Percentiles rank a stretch among this genome's conserved stretches.
phyloP scores from a whole-genome alignment of 768 basidiomycete genomes.

The Boletales sp. region DNA sequence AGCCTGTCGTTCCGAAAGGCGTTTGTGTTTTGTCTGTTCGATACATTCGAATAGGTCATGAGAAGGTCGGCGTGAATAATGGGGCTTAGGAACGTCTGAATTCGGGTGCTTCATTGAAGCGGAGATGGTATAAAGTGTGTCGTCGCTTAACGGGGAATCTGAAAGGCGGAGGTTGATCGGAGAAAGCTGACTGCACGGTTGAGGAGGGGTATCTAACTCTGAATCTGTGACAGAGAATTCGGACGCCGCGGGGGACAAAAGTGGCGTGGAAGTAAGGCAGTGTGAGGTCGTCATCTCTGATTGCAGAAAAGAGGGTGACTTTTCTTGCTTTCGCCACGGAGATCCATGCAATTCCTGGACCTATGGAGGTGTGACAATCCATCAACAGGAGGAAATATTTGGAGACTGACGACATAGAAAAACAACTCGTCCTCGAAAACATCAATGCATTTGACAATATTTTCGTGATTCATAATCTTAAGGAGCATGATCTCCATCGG shows the following conservation, averaged over 20 bases:
- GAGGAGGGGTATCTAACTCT: constrained; percentile 42
- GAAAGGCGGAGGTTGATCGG: constrained; percentile 16
- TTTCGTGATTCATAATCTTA: constrained; percentile 68
- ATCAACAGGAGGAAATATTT: not conserved
- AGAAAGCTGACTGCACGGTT: constrained; percentile 23
- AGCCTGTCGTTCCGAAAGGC: constrained; percentile 74
- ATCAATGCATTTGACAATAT: constrained; percentile 80
- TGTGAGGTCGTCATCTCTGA: constrained; percentile 18
- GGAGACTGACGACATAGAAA: constrained; percentile 75
- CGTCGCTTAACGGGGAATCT: constrained; percentile 11
- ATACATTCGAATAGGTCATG: constrained; percentile 96
- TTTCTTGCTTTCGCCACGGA: constrained; percentile 65
- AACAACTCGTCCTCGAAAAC: constrained; percentile 80
- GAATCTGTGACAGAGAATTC: constrained; percentile 43
- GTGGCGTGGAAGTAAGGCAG: constrained; percentile 39
- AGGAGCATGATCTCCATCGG: constrained; percentile 84
- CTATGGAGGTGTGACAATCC: constrained; percentile 36
- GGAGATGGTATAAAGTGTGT: constrained; percentile 3
- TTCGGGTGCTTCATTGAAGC: constrained; percentile 8
- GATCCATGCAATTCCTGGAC: constrained; percentile 91
- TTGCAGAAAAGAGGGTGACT: constrained; percentile 26
- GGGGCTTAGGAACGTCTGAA: constrained; percentile 32
- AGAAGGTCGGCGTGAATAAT: constrained; percentile 68
- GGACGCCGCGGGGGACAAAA: constrained; percentile 55
- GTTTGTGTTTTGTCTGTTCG: constrained; percentile 78